These are phyloP conservation scores for Tetrahymena malaccensis DNA, from an alignment of 73 alveolate genomes.

Conservation along the genomic window DNA sequence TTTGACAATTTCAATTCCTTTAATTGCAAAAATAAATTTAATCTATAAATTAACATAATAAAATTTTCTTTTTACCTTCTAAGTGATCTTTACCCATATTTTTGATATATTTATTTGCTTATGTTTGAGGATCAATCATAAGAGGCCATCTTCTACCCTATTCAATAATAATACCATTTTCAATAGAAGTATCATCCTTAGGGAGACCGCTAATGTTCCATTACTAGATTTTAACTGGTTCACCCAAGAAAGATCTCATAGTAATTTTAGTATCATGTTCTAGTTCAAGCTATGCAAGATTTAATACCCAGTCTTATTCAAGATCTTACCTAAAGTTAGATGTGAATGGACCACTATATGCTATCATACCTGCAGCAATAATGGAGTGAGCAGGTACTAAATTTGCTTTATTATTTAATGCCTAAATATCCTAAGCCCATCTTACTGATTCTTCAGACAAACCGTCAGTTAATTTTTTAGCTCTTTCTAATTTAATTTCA, in stretches of 20 bases:
- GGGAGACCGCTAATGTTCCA: slow-evolving; percentile 97
- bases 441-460: slow-evolving; percentile 95
- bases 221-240: slow-evolving; percentile 91
- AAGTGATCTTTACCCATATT: slow-evolving; percentile 48
- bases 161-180: slow-evolving; percentile 92
- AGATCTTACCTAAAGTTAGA: slow-evolving; percentile 80
- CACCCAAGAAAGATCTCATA: slow-evolving; percentile 95
- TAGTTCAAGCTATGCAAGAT: slow-evolving; percentile 64
- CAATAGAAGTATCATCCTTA: slow-evolving; percentile 92
- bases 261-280: slow-evolving; percentile 81
- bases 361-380: slow-evolving; percentile 94
- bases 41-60: not conserved
- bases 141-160: slow-evolving; percentile 98
- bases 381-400: slow-evolving; percentile 90
- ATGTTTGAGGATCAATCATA: slow-evolving; percentile 99
- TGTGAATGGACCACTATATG: slow-evolving; percentile 96
- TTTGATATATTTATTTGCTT: slow-evolving; percentile 48
- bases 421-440: slow-evolving; percentile 93
- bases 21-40: not conserved
- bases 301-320: slow-evolving; percentile 81
- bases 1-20: slow-evolving; percentile 20
- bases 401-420: slow-evolving; percentile 65
- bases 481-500: slow-evolving; percentile 88
- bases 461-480: slow-evolving; percentile 92
- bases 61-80: slow-evolving; percentile 1